Evolutionary conservation across 345 rosid species (phyloP).

Genomic region (Aethionema arabicum): DNA sequence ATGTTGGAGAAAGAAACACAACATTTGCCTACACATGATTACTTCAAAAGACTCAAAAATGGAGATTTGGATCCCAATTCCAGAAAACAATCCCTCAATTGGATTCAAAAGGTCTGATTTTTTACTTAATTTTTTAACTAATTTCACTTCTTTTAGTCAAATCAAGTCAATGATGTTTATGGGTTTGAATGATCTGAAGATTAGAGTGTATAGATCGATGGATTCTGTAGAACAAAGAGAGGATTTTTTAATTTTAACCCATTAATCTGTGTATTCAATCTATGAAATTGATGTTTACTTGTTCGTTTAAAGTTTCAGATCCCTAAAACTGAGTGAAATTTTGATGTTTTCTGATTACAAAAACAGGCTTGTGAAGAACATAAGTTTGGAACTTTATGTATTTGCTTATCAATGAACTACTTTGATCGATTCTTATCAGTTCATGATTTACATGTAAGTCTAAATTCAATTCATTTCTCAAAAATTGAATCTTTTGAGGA

Average conservation of each 20-base stretch:
- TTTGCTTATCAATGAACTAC: constrained; percentile 63
- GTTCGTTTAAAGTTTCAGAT: constrained; percentile 22
- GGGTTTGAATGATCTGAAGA: constrained; percentile 26
- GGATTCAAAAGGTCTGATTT: constrained; percentile 64
- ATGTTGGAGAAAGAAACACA: constrained; percentile 61
- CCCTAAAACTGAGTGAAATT: not conserved
- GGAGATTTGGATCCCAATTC: constrained; percentile 56
- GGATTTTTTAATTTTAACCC: not conserved
- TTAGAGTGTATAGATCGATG: constrained; percentile 19
- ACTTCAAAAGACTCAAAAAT: constrained; percentile 49
- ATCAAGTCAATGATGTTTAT: not conserved
- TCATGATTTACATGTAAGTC: constrained; percentile 66
- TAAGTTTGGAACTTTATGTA: constrained; percentile 54
- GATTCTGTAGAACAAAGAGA: constrained; percentile 3
- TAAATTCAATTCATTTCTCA: constrained; percentile 2
- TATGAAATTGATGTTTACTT: constrained; percentile 6
- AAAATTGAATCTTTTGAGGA: not conserved
- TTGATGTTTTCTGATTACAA: constrained; percentile 4
- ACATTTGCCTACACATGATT: constrained; percentile 55
- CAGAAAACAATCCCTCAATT: constrained; percentile 58
- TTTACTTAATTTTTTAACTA: constrained; percentile 1
- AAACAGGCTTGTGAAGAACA: constrained; percentile 59
- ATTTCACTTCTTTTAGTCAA: not conserved
- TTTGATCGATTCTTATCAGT: constrained; percentile 72
- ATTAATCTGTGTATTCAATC: constrained; percentile 23